phyloP scores from a whole-genome alignment of 2,329 filamentous ascomycete species.

The Phyllosticta citrichinensis region DNA sequence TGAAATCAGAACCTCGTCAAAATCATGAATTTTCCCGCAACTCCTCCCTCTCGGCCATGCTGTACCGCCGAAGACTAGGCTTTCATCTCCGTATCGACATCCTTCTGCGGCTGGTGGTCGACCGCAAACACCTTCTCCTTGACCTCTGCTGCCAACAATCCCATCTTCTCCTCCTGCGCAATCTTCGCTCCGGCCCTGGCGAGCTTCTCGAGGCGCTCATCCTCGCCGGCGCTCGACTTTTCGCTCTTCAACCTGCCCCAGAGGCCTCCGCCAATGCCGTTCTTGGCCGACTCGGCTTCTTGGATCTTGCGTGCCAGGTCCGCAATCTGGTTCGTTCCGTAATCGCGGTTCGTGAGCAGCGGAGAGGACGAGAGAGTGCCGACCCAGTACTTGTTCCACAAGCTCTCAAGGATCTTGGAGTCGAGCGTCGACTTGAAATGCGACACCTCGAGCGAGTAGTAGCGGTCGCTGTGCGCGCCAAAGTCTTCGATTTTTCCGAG shows the following conservation, averaged over 20 bases:
- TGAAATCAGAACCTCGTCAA: background rate
- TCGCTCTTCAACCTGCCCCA: constrained; percentile 16
- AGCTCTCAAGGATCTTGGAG: constrained; percentile 68
- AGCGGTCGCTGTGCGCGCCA: constrained; percentile 79
- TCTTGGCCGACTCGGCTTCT: constrained; percentile 45
- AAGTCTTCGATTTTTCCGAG: constrained; percentile 94
- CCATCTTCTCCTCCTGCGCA: constrained; percentile 52
- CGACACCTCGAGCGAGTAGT: constrained; percentile 84
- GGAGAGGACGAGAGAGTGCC: constrained; percentile 88
- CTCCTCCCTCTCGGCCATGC: background rate
- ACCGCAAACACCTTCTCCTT: constrained; percentile 50
- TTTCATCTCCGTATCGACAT: constrained; percentile 10
- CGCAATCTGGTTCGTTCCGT: constrained; percentile 80
- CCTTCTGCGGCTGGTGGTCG: background rate
- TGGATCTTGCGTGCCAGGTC: constrained; percentile 77
- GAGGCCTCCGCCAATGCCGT: constrained; percentile 16
- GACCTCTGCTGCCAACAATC: constrained; percentile 51
- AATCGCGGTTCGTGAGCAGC: constrained; percentile 85
- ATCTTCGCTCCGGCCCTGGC: constrained; percentile 53
- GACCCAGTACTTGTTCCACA: constrained; percentile 99
- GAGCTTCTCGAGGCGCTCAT: constrained; percentile 49
- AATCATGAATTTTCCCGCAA: background rate
- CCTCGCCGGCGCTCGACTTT: constrained; percentile 20
- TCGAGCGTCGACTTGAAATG: constrained; percentile 94
- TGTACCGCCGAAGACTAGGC: background rate